A percentile compares a stretch with the other conserved stretches of the same genome.
Conservation (phyloP, 2,329 filamentous ascomycete genomes). For the Sphaerulina vaccinii region DNA sequence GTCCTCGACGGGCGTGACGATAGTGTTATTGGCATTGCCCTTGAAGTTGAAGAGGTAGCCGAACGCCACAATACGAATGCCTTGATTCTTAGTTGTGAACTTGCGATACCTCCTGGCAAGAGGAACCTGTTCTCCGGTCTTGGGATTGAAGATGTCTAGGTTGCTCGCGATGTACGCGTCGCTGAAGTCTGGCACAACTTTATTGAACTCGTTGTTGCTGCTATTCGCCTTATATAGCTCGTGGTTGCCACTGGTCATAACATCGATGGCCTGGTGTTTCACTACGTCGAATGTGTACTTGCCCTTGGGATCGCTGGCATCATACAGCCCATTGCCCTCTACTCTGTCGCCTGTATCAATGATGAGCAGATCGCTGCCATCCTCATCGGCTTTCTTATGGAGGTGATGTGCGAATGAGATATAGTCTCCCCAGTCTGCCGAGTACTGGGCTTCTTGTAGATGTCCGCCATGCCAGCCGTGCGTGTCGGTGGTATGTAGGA, state of each 20-base stretch:
- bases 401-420: constrained; percentile 87
- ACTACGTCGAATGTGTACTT: constrained; percentile 86
- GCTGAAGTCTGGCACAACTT: constrained; percentile 79
- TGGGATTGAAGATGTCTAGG: constrained; percentile 77
- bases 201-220: constrained; percentile 72
- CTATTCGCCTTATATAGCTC: constrained; percentile 84
- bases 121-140: constrained; percentile 68
- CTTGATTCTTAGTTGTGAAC: constrained; percentile 88
- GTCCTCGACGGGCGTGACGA: constrained; percentile 75
- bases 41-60: constrained; percentile 95
- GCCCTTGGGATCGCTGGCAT: constrained; percentile 83
- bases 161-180: constrained; percentile 86
- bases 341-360: constrained; percentile 91
- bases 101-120: constrained; percentile 81
- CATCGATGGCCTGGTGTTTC: constrained; percentile 75
- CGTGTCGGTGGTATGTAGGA: constrained; percentile 86
- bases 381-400: constrained; percentile 71
- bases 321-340: constrained; percentile 93
- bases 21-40: constrained; percentile 84
- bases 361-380: constrained; percentile 83
- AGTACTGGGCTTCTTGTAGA: constrained; percentile 87
- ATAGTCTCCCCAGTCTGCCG: constrained; percentile 97
- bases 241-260: constrained; percentile 88
- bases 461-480: constrained; percentile 96
- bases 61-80: constrained; percentile 79